Evolutionary conservation across 345 rosid species (phyloP).

Genomic region (Salix koriyanagi): DNA sequence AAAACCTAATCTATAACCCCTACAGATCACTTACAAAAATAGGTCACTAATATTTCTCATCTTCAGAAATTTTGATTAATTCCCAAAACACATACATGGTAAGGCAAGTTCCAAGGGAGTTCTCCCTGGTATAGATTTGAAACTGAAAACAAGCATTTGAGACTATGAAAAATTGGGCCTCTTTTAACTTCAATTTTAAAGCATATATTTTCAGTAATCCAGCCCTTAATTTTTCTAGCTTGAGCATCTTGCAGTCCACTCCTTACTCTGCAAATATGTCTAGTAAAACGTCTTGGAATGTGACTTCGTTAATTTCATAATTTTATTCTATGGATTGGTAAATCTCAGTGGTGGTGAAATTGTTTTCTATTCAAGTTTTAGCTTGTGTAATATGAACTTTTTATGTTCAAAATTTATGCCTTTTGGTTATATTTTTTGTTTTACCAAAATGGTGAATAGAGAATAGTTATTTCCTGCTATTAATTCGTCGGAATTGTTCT

Average conservation of each 20-base stretch:
- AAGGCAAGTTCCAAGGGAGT: not conserved
- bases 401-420: not conserved
- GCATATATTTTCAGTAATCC: not conserved
- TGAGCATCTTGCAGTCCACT: not conserved
- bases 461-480: not conserved
- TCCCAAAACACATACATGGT: not conserved
- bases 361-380: not conserved
- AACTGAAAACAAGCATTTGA: not conserved
- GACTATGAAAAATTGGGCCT: not conserved
- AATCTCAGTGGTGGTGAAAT: not conserved
- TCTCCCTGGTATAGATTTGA: not conserved
- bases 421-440: not conserved
- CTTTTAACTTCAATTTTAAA: not conserved
- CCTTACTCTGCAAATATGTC: not conserved
- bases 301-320: not conserved
- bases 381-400: not conserved
- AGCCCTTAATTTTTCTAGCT: not conserved
- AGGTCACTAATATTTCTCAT: not conserved
- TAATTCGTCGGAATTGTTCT: not conserved
- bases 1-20: not conserved
- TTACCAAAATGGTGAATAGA: not conserved
- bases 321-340: not conserved
- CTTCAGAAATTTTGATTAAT: not conserved
- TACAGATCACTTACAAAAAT: not conserved
- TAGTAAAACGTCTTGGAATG: not conserved